phyloP scores from a whole-genome alignment of 345 rosid species.

The Diplotaxis tenuifolia region DNA sequence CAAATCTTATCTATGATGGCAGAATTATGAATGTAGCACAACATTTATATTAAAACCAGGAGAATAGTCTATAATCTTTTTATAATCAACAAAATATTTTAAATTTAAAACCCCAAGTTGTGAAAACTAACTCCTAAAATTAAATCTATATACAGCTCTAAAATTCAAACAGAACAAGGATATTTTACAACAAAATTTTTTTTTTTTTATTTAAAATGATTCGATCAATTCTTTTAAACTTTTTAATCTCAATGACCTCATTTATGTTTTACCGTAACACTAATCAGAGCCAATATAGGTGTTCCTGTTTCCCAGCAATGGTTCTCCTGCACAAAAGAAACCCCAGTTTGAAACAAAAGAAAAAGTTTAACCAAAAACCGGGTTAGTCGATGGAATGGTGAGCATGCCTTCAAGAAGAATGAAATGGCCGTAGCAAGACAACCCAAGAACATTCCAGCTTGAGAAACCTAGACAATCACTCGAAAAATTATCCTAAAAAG shows the following conservation, averaged over 20 bases:
- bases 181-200: neutral
- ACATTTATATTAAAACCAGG: neutral
- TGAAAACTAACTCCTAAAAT: neutral
- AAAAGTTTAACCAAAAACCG: neutral
- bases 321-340: slow-evolving; percentile 44
- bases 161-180: neutral
- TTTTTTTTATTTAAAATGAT: neutral
- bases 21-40: neutral
- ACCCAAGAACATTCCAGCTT: slow-evolving; percentile 73
- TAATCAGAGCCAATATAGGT: slow-evolving; percentile 30
- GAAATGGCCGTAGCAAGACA: slow-evolving; percentile 60
- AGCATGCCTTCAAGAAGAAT: slow-evolving; percentile 51
- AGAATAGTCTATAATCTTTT: neutral
- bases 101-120: neutral
- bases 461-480: slow-evolving; percentile 52
- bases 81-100: neutral
- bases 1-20: neutral
- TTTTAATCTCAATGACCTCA: neutral
- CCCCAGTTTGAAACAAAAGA: neutral
- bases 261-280: slow-evolving; percentile 30
- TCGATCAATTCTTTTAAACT: neutral
- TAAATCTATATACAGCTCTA: neutral
- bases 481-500: neutral
- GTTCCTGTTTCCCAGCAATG: slow-evolving; percentile 37
- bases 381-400: neutral